phyloP scores from a whole-genome alignment of 306 rosid species.

The Corylus heterophylla region DNA sequence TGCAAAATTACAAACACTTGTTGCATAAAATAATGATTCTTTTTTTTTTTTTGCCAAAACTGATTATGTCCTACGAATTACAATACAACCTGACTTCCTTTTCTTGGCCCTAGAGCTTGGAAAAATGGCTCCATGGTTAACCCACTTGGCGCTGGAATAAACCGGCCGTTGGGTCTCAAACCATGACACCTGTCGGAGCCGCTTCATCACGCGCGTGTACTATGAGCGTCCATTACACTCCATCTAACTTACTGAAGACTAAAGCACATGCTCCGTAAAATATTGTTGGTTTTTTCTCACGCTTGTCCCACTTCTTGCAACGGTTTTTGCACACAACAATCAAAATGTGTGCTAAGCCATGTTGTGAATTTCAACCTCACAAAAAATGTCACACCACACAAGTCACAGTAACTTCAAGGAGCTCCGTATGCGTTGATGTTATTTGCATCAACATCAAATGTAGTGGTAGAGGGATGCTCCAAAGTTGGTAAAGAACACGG shows the following conservation, averaged over 20 bases:
- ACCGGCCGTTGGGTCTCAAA: conserved; percentile 3
- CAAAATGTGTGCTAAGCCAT: too few species aligned
- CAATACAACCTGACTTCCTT: conserved; percentile 1
- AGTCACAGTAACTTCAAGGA: too few species aligned
- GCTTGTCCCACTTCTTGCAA: too few species aligned
- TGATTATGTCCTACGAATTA: conserved; percentile 24
- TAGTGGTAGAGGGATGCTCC: too few species aligned
- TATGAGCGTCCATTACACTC: conserved; percentile 4
- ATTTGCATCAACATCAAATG: too few species aligned
- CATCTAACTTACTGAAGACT: neutral
- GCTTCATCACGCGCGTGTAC: neutral
- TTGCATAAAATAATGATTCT: conserved; percentile 9
- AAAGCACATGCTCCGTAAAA: neutral
- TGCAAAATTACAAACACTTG: conserved; percentile 9
- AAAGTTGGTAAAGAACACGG: too few species aligned
- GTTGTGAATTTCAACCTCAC: too few species aligned
- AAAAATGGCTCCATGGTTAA: neutral
- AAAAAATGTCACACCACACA: too few species aligned
- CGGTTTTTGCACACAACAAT: too few species aligned
- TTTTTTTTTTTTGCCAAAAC: conserved; percentile 31
- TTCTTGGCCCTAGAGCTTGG: neutral
- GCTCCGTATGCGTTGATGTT: too few species aligned
- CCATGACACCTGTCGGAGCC: conserved; percentile 36
- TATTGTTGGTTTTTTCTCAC: neutral
- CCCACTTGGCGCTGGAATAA: conserved; percentile 34